A percentile compares a stretch with the other conserved stretches of the same genome.
phyloP scores from a whole-genome alignment of 495 filamentous ascomycete species.

The Hyaloscypha variabilis region DNA sequence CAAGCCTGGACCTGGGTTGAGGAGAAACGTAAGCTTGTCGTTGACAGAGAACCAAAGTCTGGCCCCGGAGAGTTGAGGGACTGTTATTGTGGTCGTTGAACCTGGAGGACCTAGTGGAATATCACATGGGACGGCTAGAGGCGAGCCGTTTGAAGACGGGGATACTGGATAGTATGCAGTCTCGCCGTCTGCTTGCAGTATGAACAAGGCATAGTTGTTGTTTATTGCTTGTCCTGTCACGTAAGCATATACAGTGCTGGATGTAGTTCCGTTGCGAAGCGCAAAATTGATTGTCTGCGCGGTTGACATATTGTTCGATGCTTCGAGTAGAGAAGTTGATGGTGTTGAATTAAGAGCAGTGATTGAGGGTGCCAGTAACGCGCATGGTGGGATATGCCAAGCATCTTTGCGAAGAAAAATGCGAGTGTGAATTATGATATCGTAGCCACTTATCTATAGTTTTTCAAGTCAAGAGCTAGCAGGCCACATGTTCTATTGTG shows the following conservation, averaged over 20 bases:
- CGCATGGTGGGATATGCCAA: not conserved
- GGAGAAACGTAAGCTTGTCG: slow-evolving; percentile 62
- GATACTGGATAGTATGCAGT: slow-evolving; percentile 54
- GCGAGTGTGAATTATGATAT: not conserved
- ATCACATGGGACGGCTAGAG: slow-evolving; percentile 56
- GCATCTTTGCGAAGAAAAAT: not conserved
- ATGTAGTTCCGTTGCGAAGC: slow-evolving; percentile 65
- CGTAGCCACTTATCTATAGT: not conserved
- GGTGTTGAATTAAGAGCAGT: not conserved
- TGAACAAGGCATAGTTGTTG: slow-evolving; percentile 58
- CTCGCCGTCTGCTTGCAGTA: slow-evolving; percentile 59
- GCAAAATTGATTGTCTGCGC: slow-evolving; percentile 49
- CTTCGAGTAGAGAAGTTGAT: not conserved
- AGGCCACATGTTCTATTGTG: not conserved
- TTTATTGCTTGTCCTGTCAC: slow-evolving; percentile 68
- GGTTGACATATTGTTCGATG: not conserved
- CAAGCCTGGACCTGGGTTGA: slow-evolving; percentile 70
- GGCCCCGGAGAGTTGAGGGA: slow-evolving; percentile 68
- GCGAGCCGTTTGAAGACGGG: slow-evolving; percentile 43
- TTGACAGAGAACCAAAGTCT: slow-evolving; percentile 70
- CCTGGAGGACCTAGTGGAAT: slow-evolving; percentile 67
- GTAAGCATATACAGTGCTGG: slow-evolving; percentile 66
- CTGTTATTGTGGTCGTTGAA: slow-evolving; percentile 57
- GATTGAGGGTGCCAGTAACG: not conserved
- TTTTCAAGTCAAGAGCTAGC: not conserved